phyloP scores from a whole-genome alignment of 371 early-diverging fungal species.

The Syncephalastrum contaminatum region DNA sequence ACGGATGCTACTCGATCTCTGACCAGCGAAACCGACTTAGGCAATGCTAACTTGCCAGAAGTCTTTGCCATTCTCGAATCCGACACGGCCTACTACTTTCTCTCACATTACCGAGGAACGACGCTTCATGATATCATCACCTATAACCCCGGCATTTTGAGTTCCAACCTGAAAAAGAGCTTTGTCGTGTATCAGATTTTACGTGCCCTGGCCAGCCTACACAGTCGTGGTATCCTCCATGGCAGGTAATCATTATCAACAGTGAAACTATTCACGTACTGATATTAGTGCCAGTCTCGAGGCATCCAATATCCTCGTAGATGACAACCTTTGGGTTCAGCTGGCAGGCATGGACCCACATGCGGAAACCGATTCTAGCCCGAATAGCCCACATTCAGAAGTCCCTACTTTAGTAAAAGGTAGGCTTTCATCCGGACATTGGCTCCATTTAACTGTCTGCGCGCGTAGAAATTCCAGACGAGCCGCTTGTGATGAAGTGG shows the following conservation, averaged over 20 bases:
- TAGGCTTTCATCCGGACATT: conserved; percentile 1
- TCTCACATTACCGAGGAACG: conserved; percentile 58
- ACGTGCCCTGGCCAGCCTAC: conserved; percentile 51
- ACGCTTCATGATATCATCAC: conserved; percentile 63
- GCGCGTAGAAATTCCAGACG: conserved; percentile 47
- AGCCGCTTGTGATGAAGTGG: conserved; percentile 70
- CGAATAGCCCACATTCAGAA: no score
- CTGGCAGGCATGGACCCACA: conserved; percentile 56
- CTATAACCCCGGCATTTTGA: conserved; percentile 63
- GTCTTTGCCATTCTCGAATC: conserved; percentile 64
- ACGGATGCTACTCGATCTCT: no score
- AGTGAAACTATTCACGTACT: neutral
- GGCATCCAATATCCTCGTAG: conserved; percentile 62
- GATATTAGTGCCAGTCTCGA: conserved; percentile 26
- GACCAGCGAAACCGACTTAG: conserved; percentile 14
- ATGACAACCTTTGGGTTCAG: conserved; percentile 66
- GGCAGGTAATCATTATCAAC: conserved; percentile 34
- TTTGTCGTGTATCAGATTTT: conserved; percentile 62
- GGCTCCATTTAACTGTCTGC: neutral
- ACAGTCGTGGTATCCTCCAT: conserved; percentile 57
- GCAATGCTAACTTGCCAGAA: conserved; percentile 55
- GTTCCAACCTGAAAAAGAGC: conserved; percentile 60
- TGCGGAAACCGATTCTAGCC: conserved; percentile 17
- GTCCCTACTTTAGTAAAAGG: conserved; percentile 11
- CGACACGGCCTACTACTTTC: conserved; percentile 51